A percentile compares a stretch with the other conserved stretches of the same genome.
Evolutionary conservation across 208 protist species (phyloP).

Genomic region (Leishmania turanica): DNA sequence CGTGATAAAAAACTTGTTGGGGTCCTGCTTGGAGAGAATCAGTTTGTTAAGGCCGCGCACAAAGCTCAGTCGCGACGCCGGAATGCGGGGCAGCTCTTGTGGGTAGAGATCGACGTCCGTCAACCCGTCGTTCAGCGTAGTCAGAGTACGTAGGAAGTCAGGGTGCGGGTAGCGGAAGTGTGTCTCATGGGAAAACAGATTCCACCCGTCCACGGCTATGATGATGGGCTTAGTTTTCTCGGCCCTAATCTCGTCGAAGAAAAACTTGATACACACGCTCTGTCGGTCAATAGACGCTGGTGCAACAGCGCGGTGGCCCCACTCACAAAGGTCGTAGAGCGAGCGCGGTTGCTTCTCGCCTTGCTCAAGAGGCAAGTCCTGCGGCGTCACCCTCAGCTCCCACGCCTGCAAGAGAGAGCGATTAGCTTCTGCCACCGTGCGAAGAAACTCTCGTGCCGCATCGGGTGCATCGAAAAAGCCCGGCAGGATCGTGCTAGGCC

Average conservation of each 20-base stretch:
- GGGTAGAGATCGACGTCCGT: conserved; percentile 90
- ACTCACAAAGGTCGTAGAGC: conserved; percentile 85
- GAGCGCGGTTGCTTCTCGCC: conserved; percentile 75
- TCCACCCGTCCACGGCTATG: conserved; percentile 91
- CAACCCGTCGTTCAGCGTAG: conserved; percentile 72
- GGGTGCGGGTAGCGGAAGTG: conserved; percentile 93
- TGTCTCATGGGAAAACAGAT: conserved; percentile 90
- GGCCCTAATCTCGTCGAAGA: conserved; percentile 88
- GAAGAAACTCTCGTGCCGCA: conserved; percentile 77
- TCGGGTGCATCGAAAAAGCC: conserved; percentile 93
- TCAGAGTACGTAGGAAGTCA: conserved; percentile 85
- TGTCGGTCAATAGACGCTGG: conserved; percentile 89
- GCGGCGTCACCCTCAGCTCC: conserved; percentile 75
- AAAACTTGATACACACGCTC: conserved; percentile 89
- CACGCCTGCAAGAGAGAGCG: conserved; percentile 53
- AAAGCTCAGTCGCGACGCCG: conserved; percentile 86
- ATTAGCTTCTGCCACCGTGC: conserved; percentile 82
- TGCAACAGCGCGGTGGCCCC: conserved; percentile 74
- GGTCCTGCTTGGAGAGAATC: conserved; percentile 72
- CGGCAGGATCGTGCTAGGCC: conserved; percentile 89
- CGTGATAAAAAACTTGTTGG: conserved; percentile 93
- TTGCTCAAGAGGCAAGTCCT: conserved; percentile 80
- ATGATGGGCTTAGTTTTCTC: conserved; percentile 87
- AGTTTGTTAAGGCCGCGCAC: conserved; percentile 90
- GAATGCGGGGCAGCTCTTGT: conserved; percentile 90